These are phyloP conservation scores for Hymenoscyphus albidus DNA, from an alignment of 2,329 filamentous ascomycete species.

Conservation along the genomic window DNA sequence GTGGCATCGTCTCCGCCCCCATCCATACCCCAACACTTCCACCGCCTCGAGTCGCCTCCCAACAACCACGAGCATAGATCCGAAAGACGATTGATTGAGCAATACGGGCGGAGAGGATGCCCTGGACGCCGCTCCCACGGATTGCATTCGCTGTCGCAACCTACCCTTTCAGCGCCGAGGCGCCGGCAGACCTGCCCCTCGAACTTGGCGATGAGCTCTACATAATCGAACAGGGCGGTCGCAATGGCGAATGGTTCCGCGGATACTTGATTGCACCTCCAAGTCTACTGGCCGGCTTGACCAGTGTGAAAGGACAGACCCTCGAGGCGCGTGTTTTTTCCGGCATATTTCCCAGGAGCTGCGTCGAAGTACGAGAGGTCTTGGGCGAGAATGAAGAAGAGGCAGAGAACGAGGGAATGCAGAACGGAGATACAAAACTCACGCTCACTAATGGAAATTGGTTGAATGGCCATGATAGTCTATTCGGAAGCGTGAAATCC, in stretches of 20 bases:
- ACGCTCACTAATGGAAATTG: conserved; percentile 16
- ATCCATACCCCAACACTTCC: not conserved
- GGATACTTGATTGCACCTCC: conserved; percentile 94
- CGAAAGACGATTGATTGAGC: not conserved
- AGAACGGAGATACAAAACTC: conserved; percentile 6
- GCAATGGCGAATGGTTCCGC: conserved; percentile 83
- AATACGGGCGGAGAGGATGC: conserved; percentile 52
- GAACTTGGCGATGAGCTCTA: conserved; percentile 98
- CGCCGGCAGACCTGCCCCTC: conserved; percentile 86
- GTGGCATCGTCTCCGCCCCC: not conserved
- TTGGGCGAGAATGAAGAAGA: conserved; percentile 67
- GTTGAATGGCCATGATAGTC: conserved; percentile 12
- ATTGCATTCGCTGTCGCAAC: conserved; percentile 98
- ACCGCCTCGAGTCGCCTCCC: not conserved
- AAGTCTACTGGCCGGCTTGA: conserved; percentile 86
- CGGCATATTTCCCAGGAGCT: conserved; percentile 94
- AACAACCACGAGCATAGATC: not conserved
- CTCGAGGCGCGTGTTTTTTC: conserved; percentile 95
- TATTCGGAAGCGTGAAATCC: conserved; percentile 18
- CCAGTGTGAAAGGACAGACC: conserved; percentile 85
- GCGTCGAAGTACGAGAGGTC: conserved; percentile 90
- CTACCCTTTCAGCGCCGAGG: conserved; percentile 85
- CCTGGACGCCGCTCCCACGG: conserved; percentile 93
- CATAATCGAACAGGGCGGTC: conserved; percentile 91
- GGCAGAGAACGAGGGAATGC: conserved; percentile 27